These are phyloP conservation scores for Cyathus striatus DNA, from an alignment of 768 basidiomycete genomes.

Conservation along the genomic window DNA sequence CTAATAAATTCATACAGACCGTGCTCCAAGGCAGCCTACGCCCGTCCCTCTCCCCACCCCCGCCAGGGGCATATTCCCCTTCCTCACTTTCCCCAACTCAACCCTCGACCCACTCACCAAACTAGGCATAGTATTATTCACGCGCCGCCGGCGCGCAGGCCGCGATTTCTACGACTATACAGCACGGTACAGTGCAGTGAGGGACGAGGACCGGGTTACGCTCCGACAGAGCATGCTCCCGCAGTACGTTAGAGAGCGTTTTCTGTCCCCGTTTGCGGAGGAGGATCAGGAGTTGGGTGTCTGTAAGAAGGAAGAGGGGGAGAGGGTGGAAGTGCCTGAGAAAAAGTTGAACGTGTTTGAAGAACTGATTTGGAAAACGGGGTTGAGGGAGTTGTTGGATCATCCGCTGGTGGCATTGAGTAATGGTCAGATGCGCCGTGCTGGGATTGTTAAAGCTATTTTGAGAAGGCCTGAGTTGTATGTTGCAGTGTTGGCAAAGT, in stretches of 20 bases:
- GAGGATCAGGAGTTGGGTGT: neutral
- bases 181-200: slow-evolving; percentile 83
- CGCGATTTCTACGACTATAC: slow-evolving; percentile 91
- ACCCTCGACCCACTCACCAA: slow-evolving; percentile 41
- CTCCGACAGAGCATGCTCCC: no score
- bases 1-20: no score
- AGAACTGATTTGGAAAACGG: slow-evolving; percentile 48
- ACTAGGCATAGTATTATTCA: slow-evolving; percentile 61
- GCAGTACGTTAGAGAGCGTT: no score
- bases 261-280: no score
- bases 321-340: neutral
- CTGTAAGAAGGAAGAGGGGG: neutral
- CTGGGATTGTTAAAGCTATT: slow-evolving; percentile 73
- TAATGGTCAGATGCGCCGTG: slow-evolving; percentile 89
- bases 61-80: slow-evolving; percentile 78
- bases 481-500: no score
- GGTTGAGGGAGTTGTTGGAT: slow-evolving; percentile 67
- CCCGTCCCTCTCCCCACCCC: slow-evolving; percentile 54
- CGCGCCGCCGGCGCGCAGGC: slow-evolving; percentile 48
- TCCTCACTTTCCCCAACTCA: slow-evolving; percentile 35
- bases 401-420: slow-evolving; percentile 80
- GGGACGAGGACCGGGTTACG: slow-evolving; percentile 61
- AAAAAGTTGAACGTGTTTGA: slow-evolving; percentile 33
- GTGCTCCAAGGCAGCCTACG: slow-evolving; percentile 68
- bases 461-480: slow-evolving; percentile 64